These are phyloP conservation scores for Gaultheria prostrata DNA, from an alignment of 148 eudicot genomes.

Conservation along the genomic window DNA sequence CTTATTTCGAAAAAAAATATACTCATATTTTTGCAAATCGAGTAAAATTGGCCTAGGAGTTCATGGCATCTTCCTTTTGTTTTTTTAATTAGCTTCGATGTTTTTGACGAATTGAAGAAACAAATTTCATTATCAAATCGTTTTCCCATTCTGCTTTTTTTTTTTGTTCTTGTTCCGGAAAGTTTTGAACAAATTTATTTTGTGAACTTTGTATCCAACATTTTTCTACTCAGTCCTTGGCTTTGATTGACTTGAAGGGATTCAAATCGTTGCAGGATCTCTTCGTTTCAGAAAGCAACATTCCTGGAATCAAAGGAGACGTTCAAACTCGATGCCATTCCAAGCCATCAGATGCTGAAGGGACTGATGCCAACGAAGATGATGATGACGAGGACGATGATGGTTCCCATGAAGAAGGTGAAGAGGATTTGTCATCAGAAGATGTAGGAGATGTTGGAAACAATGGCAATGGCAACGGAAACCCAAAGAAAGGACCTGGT, in stretches of 20 bases:
- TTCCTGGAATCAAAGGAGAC: slow-evolving; percentile 9
- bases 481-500: slow-evolving; percentile 12
- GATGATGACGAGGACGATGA: slow-evolving; percentile 19
- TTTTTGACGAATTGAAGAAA: no score
- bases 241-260: background rate
- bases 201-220: background rate
- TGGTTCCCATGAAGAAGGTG: slow-evolving; percentile 18
- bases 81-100: no score
- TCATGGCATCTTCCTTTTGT: no score
- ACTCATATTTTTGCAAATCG: no score
- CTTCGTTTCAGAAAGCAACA: background rate
- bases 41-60: no score
- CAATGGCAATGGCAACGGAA: slow-evolving; percentile 19
- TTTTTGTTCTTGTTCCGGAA: no score
- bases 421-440: slow-evolving; percentile 24
- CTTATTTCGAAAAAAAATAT: no score
- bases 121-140: no score
- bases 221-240: background rate
- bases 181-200: no score
- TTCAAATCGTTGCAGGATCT: slow-evolving; percentile 17
- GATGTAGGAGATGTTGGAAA: slow-evolving; percentile 18
- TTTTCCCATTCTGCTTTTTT: no score
- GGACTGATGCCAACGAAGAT: slow-evolving; percentile 21
- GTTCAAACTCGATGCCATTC: slow-evolving; percentile 2
- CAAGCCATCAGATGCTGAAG: slow-evolving; percentile 30